Evolutionary conservation across 2,329 filamentous ascomycete genomes (phyloP), one percentile per base, ranked within the genome.

Genomic region (Chrysoporthe deuterocubensis): DNA sequence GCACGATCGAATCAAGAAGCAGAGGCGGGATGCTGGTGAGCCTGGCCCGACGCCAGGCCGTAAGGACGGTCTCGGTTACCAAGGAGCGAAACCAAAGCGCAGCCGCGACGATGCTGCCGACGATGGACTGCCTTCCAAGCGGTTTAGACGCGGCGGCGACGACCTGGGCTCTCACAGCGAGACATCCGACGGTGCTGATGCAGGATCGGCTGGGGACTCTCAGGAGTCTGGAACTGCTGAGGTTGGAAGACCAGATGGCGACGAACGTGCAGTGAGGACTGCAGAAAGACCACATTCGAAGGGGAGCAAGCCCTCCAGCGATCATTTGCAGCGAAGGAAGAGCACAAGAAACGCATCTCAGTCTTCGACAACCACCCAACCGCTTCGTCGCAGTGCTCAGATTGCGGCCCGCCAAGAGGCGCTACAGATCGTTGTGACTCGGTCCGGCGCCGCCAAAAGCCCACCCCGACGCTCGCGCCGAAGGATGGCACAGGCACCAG

Each of bases 331-430:
- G 54, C 54, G 9, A 58, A 58, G 52, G 52, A 48, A 40, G 52
- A 48, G 62, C 42, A 48, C 21, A 58, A 46, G 54, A 40, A 50
- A 52, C 21, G 43, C 32, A 21, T 5, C 16, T 52, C 34, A 42
- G 43, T 21, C 34, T 50, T 50, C 43, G 16, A 50, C 32, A 9
- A 59, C 32, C 18, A 6, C 32, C n/a, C 43, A 60, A 42, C 63
- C 56, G 44, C 56, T 60, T 52, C 56, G 56, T 52, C 44, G 56
- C 56, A 65, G 54, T 52, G 56, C 56, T 60, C 56, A 34, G 56
- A 52, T 65, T 60, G 32, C 56, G 4, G 63, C 43, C 16, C 63
- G 44, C 50, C 18, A 40, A 40, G 37, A 40, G n/a, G n/a, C n/a
- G n/a, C n/a, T n/a, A n/a, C n/a, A n/a, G n/a, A n/a, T n/a, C n/a